These are phyloP conservation scores for Musa itinerans DNA, from an alignment of 176 grass and related monocot genomes.

Conservation along the genomic window DNA sequence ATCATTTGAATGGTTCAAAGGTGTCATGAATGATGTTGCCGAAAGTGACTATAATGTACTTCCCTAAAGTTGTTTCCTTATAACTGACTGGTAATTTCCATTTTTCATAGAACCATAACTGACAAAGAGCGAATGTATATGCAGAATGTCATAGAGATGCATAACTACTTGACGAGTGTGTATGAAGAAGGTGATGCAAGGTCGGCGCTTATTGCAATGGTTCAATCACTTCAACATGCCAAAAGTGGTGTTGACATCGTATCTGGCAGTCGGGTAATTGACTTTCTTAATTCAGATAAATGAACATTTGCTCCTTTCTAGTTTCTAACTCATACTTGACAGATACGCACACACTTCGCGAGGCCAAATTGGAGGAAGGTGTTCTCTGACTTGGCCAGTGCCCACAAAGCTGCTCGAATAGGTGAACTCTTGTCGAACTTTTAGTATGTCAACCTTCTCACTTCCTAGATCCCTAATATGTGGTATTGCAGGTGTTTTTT, in stretches of 20 bases:
- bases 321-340: slow-evolving; percentile 16
- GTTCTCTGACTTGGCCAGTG: slow-evolving; percentile 73
- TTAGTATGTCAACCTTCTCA: background rate
- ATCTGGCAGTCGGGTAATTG: slow-evolving; percentile 72
- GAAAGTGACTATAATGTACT: slow-evolving; percentile 81
- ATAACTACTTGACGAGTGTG: slow-evolving; percentile 97
- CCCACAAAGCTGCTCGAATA: slow-evolving; percentile 76
- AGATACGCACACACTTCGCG: slow-evolving; percentile 99
- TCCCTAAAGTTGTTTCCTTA: background rate
- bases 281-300: background rate
- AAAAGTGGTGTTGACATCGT: slow-evolving; percentile 95
- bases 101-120: background rate
- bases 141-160: slow-evolving; percentile 98
- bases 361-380: slow-evolving; percentile 99
- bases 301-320: background rate
- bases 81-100: background rate
- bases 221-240: slow-evolving; percentile 91
- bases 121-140: slow-evolving; percentile 12
- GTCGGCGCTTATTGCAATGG: slow-evolving; percentile 95
- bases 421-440: slow-evolving; percentile 34
- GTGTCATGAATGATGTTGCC: slow-evolving; percentile 98
- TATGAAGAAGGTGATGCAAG: slow-evolving; percentile 99
- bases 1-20: slow-evolving; percentile 99
- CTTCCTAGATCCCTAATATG: slow-evolving; percentile 10
- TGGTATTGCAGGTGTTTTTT: slow-evolving; percentile 78